Percentiles rank a stretch among this genome's conserved stretches.
phyloP scores from a whole-genome alignment of 2,329 filamentous ascomycete species.

The Coniochaeta pulveracea region DNA sequence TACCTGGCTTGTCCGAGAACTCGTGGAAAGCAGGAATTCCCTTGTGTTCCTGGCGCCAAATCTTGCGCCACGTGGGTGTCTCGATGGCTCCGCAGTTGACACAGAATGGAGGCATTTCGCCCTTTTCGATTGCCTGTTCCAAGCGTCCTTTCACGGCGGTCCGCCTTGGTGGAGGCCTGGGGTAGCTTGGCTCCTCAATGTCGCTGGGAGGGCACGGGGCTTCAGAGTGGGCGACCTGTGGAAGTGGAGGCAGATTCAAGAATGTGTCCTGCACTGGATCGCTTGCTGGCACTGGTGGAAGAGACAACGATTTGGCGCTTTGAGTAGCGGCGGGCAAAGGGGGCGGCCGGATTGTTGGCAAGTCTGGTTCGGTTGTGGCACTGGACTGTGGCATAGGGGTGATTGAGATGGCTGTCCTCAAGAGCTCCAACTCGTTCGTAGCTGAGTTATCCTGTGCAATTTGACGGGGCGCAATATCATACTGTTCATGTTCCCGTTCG shows the following conservation, averaged over 20 bases:
- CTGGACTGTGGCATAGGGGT: too few species aligned
- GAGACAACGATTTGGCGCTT: constrained; percentile 1
- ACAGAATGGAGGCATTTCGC: constrained; percentile 80
- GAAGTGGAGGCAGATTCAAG: constrained; percentile 13
- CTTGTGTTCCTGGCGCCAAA: constrained; percentile 66
- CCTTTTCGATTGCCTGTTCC: constrained; percentile 57
- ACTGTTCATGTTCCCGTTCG: too few species aligned
- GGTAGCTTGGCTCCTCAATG: constrained; percentile 32
- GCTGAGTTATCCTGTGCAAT: too few species aligned
- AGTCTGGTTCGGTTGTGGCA: too few species aligned
- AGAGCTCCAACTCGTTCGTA: too few species aligned
- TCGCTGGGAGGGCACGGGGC: constrained; percentile 32
- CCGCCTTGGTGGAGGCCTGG: constrained; percentile 57
- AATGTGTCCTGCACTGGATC: constrained; percentile 26
- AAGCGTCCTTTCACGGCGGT: constrained; percentile 46
- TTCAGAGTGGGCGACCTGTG: constrained; percentile 14
- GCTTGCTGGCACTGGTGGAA: constrained; percentile 28
- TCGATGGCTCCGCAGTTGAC: constrained; percentile 91
- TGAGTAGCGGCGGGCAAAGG: background rate
- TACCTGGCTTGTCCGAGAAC: constrained; percentile 60
- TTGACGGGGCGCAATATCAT: too few species aligned
- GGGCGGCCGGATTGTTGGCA: background rate
- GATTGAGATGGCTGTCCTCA: too few species aligned
- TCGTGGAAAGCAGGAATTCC: constrained; percentile 61
- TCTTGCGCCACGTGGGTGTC: constrained; percentile 91